Evolutionary conservation across 2,329 filamentous ascomycete species (phyloP), one percentile per base, ranked within the genome.

Genomic region (Neurospora crassa): DNA sequence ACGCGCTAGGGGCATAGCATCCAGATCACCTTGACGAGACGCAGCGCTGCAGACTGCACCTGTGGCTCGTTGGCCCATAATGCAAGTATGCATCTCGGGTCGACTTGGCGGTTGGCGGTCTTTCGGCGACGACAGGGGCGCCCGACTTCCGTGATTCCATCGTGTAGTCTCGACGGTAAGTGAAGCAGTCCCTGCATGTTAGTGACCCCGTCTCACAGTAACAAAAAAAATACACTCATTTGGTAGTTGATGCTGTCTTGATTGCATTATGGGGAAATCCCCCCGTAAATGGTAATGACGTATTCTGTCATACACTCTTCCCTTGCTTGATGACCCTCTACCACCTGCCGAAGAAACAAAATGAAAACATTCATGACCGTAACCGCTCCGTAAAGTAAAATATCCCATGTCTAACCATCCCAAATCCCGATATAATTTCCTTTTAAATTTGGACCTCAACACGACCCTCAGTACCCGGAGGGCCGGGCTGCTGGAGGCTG

Each of bases 391-490:
- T 63, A 63, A 63, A 63, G 29, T 63, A 63, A 63, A 63, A 63
- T 16, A 34, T 63, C 53, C 53, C 53, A 63, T 63, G 53, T 63
- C 53, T 63, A 63, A 63, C 53, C 53, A 63, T 63, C 53, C 53
- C 53, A 18, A 63, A 37, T 34, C 53, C 24, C 53, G 34, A 34
- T 63, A 34, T 63, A 63, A 37, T 71, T 70, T 68, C 69, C 71
- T 69, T 76, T 81, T 86, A 92, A 82, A 96, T 87, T 82, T 90
- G 89, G 78, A 97, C 94, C 87, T 97, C 94, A 73, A 97, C 94
- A 86, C 94, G 90, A 77, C 92, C 92, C 85, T 96, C 93, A 74
- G 87, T 86, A 77, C 92, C 93, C 73, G 90, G 88, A 72, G 89
- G 87, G 74, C 90, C 89, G 73, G 87, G 87, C 81, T 91, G 87